Evolutionary conservation across 495 filamentous ascomycete species (phyloP), one percentile per base, ranked within the genome.

Genomic region (Collariella sp.): DNA sequence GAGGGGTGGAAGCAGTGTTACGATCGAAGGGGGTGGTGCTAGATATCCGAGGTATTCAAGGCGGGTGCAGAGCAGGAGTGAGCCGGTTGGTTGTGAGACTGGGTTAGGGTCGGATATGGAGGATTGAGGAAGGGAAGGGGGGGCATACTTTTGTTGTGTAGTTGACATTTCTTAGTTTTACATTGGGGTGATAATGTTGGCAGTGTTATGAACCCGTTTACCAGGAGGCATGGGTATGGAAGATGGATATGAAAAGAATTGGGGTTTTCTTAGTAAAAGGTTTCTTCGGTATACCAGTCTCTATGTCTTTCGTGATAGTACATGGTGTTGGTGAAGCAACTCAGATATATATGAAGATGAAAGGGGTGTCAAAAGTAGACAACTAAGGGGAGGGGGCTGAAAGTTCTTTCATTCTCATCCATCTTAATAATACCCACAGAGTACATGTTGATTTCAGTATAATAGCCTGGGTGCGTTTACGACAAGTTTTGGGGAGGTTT

Each of bases 51-150:
- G 54, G 12, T 65, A 67, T 44, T 66, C 67, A 13, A 55, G 65
- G 19, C 52, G 65, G 29, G 58, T 68, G 9, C 60, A 70, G 49
- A 65, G 60, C 22, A 70, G 66, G 55, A 71, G 68, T 52, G 67
- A 71, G 44, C 68, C 68, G 20, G 42, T 43, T 5, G 20, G 40
- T 5, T 43, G 10, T 13, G 33, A 9, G 23, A 5, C 23, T 31
- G 47, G 43, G 1, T 46, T 24, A 9, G 22, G 22, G 13, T 46
- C 26, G 26, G 26, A 31, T 31, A 31, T 9, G 26, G 26, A n/a
- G 43, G 5, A 22, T 13, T 24, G 42, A 44, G 11, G 4, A 9
- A 31, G 4, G 5, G 26, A 31, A 31, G 1, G 2, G 29, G 5
- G 9, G 2, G 5, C 18, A n/a, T 31, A 31, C 10, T 43, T 11